Percentiles rank a stretch among this genome's conserved stretches.
Conservation (phyloP, 768 basidiomycete species). For the Austroboletus eburneus region DNA sequence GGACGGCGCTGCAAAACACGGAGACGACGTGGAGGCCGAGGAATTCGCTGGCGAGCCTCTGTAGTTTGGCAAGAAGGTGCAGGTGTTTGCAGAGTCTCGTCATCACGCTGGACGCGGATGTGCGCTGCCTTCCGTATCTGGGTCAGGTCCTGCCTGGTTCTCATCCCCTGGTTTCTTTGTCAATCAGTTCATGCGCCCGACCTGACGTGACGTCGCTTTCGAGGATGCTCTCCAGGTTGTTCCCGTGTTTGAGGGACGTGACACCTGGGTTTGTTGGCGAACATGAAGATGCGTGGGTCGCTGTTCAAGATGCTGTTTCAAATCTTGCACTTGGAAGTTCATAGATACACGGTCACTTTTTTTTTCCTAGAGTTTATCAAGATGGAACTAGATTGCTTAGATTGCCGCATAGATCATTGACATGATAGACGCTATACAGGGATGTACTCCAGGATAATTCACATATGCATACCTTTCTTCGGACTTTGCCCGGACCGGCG, state of each 20-base stretch:
- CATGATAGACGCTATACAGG: not conserved
- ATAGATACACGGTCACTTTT: not conserved
- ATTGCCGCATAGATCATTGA: conserved; percentile 2
- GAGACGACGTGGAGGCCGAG: conserved; percentile 17
- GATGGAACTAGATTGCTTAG: not conserved
- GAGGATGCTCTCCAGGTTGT: conserved; percentile 31
- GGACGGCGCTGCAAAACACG: conserved; percentile 23
- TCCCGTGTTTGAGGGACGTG: conserved; percentile 36
- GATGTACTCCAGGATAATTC: not conserved
- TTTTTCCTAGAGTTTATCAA: too few relatives aligned
- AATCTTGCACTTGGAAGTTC: not conserved
- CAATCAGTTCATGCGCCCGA: conserved; percentile 31
- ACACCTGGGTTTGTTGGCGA: conserved; percentile 32
- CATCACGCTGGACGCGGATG: conserved; percentile 14
- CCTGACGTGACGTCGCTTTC: conserved; percentile 29
- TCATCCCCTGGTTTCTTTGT: conserved; percentile 31
- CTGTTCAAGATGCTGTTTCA: conserved; percentile 10
- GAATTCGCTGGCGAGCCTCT: conserved; percentile 16
- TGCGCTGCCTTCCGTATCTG: not conserved
- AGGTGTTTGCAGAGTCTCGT: conserved; percentile 14
- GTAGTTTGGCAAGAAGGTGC: conserved; percentile 15
- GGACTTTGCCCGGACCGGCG: too few relatives aligned
- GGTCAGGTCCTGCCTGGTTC: not conserved
- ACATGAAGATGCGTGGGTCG: conserved; percentile 30
- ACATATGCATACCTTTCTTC: too few relatives aligned